A percentile compares a stretch with the other conserved stretches of the same genome.
phyloP scores from a whole-genome alignment of 2,329 filamentous ascomycete species.

The Fusarium sp. region DNA sequence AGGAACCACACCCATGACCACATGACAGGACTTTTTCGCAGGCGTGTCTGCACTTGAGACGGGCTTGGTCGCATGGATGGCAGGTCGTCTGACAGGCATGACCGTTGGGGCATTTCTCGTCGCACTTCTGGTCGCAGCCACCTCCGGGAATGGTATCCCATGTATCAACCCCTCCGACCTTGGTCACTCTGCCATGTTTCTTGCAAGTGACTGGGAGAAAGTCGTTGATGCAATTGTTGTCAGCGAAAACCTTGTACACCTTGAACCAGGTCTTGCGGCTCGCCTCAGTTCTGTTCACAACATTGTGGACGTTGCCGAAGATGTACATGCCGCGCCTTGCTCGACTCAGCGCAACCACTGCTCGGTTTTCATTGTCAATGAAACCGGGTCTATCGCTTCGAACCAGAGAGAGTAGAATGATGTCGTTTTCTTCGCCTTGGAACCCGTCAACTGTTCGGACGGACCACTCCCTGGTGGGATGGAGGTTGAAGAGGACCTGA shows the following conservation, averaged over 20 bases:
- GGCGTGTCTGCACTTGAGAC: conserved; percentile 47
- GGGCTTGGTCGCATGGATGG: conserved; percentile 24
- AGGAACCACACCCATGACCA: conserved; percentile 31
- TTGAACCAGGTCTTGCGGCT: conserved; percentile 56
- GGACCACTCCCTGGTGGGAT: conserved; percentile 57
- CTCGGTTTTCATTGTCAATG: conserved; percentile 70
- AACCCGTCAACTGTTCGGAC: conserved; percentile 90
- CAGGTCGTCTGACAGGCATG: conserved; percentile 37
- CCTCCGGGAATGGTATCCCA: conserved; percentile 56
- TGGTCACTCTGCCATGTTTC: conserved; percentile 65
- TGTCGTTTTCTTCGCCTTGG: conserved; percentile 90
- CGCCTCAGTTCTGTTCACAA: conserved; percentile 59
- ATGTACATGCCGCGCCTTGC: conserved; percentile 85
- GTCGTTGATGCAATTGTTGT: conserved; percentile 46
- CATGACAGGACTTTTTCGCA: conserved; percentile 34
- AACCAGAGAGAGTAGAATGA: conserved; percentile 84
- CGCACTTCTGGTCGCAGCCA: conserved; percentile 31
- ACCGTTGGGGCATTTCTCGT: conserved; percentile 32
- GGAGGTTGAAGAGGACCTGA: conserved; percentile 37
- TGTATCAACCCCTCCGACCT: conserved; percentile 64
- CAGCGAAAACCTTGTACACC: conserved; percentile 55
- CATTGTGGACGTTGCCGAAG: conserved; percentile 78
- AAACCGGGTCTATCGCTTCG: conserved; percentile 83
- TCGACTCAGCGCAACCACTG: conserved; percentile 72
- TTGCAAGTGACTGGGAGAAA: conserved; percentile 73